Conservation (phyloP, 2,329 filamentous ascomycete genomes). For the Fusarium sp. region DNA sequence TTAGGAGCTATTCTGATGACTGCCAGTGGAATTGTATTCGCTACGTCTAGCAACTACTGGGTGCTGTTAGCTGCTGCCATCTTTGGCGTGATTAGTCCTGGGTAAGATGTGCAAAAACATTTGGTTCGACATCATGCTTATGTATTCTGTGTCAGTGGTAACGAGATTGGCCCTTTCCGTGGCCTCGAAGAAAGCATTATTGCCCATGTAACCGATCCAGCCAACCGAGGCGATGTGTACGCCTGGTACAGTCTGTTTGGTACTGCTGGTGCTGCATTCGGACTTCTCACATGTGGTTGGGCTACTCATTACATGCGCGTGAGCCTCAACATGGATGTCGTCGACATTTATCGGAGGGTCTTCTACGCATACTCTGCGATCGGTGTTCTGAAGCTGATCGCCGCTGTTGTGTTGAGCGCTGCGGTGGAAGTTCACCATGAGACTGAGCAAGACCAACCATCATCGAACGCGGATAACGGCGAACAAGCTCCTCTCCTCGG, state of each 20-base stretch:
- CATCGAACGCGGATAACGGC: background rate
- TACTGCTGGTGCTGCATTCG: conserved; percentile 72
- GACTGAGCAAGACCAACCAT: background rate
- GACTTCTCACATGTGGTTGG: conserved; percentile 73
- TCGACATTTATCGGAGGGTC: conserved; percentile 67
- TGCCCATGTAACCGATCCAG: conserved; percentile 66
- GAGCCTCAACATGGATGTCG: conserved; percentile 59
- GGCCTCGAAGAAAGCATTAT: conserved; percentile 74
- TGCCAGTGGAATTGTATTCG: conserved; percentile 70
- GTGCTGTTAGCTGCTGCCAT: conserved; percentile 70
- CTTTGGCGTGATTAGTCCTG: conserved; percentile 74
- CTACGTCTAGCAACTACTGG: conserved; percentile 69
- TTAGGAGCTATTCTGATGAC: conserved; percentile 70
- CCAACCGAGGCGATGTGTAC: conserved; percentile 68
- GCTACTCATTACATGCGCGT: conserved; percentile 65
- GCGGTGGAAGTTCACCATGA: conserved; percentile 59
- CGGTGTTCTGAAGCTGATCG: conserved; percentile 69
- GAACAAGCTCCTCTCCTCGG: conserved; percentile 51
- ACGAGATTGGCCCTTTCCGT: conserved; percentile 75
- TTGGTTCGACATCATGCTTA: background rate
- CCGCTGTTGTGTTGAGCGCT: conserved; percentile 65
- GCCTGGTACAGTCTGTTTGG: conserved; percentile 75
- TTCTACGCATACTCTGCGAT: conserved; percentile 62
- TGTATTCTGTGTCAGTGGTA: conserved; percentile 61
- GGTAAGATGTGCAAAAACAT: conserved; percentile 45